Base-by-base conservation (phyloP, 1,284 basidiomycete species). In the Waitea zeae region DNA sequence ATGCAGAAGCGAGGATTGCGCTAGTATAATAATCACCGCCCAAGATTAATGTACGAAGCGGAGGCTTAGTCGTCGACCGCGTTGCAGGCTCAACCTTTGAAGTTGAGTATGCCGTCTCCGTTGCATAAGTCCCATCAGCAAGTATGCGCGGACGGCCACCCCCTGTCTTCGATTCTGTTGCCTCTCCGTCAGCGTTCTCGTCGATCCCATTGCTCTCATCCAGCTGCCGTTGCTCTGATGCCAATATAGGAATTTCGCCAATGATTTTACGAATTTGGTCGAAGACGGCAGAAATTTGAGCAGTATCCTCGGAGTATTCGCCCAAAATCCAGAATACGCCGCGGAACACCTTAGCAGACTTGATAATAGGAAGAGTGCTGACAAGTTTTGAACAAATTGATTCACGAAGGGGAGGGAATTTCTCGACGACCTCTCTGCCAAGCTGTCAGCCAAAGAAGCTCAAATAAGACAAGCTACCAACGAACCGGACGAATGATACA, bases 11-110 rank as follows among this genome's bases (percentile, higher is more conserved):
- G 17, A 98, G 67, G 3, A 95, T 89, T 3, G 87, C 67, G 4
- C 84, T 90, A 11, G 92, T 98, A 61, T 90, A 99, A 61, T 95
- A 98, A 58, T 98, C 95, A 20, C 95, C 95, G 20, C 84, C 83
- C 30, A 99, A 67, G 35, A 99, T 75, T 30, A 98, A 61, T 3
- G 87, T 83, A 49, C 95, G 64, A 35, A 98, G 60, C 20, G 92
- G 90, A 2, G 93, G 93, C 57, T 96, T 97, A 15, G 75, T 61
- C 18, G 87, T 82, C 19, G 80, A 69, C 53, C 89, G 89, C 42
- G 84, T 79, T 27, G 78, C 84, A 35, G 86, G 56, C n/a, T n/a
- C n/a, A n/a, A n/a, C n/a, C 34, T 69, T 66, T 5, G 76, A 78
- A 30, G 65, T 58, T 17, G 77, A 77, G 57, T 81, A 96, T 9